Percentiles rank a stretch among this genome's conserved stretches.
Evolutionary conservation across 345 rosid species (phyloP).

Genomic region (Salix udensis): DNA sequence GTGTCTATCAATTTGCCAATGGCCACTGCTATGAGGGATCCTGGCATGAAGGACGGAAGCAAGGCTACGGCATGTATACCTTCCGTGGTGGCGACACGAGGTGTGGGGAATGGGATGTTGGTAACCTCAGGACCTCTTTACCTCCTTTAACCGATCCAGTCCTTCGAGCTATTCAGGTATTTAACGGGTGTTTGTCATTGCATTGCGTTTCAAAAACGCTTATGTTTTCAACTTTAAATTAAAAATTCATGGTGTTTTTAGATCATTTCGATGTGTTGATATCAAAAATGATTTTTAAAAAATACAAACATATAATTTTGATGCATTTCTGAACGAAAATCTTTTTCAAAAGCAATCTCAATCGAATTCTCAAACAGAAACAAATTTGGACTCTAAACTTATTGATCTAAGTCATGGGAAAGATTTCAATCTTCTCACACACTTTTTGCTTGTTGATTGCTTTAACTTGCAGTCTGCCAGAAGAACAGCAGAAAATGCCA

Average conservation of each 20-base stretch:
- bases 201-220: too few relatives aligned
- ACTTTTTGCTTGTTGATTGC: background rate
- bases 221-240: too few relatives aligned
- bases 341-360: too few relatives aligned
- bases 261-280: too few relatives aligned
- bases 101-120: constrained; percentile 81
- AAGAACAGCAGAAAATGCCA: constrained; percentile 67
- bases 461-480: constrained; percentile 57
- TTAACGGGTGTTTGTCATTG: background rate
- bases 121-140: constrained; percentile 46
- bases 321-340: too few relatives aligned
- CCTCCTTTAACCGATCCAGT: constrained; percentile 43
- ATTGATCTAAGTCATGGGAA: background rate
- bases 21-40: constrained; percentile 94
- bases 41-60: constrained; percentile 95
- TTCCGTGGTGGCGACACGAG: constrained; percentile 63
- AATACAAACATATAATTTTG: too few relatives aligned
- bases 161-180: constrained; percentile 63
- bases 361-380: too few relatives aligned
- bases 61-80: constrained; percentile 80
- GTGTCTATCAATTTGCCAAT: constrained; percentile 79
- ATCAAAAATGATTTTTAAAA: too few relatives aligned
- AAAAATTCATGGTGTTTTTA: too few relatives aligned
- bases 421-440: background rate
- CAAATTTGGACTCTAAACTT: background rate